Conservation (phyloP, 2,329 filamentous ascomycete genomes). For the Botryotinia globosa region DNA sequence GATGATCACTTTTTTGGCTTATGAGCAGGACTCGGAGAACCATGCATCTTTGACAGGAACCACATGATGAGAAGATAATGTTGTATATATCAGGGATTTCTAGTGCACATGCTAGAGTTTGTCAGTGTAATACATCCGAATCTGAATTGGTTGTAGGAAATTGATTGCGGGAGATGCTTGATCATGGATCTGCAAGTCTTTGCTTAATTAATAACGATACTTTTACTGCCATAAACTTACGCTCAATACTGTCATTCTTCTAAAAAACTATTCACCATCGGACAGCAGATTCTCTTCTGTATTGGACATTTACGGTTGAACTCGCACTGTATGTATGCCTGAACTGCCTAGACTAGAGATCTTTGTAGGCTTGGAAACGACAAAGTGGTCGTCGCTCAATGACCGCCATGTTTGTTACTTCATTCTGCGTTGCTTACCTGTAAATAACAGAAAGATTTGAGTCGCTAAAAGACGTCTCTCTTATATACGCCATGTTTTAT, state of each 20-base stretch:
- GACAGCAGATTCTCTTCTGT: accelerated
- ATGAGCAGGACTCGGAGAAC: too few species aligned
- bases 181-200: too few species aligned
- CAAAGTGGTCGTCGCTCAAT: background rate
- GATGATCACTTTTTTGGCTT: too few species aligned
- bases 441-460: background rate
- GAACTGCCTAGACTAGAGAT: accelerated
- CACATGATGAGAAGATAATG: too few species aligned
- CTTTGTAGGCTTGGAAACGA: background rate
- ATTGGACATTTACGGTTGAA: accelerated
- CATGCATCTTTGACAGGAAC: too few species aligned
- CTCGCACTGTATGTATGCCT: accelerated
- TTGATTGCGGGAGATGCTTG: too few species aligned
- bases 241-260: background rate
- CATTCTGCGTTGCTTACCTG: background rate
- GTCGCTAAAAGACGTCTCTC: background rate
- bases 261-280: accelerated
- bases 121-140: too few species aligned
- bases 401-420: too few species aligned
- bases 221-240: background rate
- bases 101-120: too few species aligned
- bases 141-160: too few species aligned
- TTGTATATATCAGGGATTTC: too few species aligned
- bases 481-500: background rate
- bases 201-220: too few species aligned